Percentiles rank a stretch among this genome's conserved stretches.
Evolutionary conservation across 192 early-diverging fungal genomes (phyloP).

Genomic region (Obelidium mucronatum): DNA sequence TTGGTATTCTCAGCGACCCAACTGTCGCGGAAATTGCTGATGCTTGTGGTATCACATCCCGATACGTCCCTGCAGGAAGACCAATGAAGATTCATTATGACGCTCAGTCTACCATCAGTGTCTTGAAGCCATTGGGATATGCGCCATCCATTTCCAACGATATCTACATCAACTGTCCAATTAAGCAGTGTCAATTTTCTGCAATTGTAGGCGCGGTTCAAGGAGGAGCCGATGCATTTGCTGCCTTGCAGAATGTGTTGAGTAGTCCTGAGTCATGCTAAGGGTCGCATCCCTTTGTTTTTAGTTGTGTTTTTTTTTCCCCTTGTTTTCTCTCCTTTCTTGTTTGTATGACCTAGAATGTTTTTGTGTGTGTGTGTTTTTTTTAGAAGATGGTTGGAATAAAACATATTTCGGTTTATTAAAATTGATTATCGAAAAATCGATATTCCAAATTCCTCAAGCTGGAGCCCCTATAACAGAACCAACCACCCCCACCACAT

Average conservation of each 20-base stretch:
- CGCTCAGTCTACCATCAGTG: neutral
- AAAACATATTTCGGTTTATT: too few species aligned
- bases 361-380: neutral
- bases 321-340: neutral
- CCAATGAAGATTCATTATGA: conserved; percentile 34
- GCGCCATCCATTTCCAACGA: conserved; percentile 23
- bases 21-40: conserved; percentile 29
- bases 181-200: conserved; percentile 10
- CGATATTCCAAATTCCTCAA: too few species aligned
- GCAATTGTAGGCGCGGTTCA: conserved; percentile 8
- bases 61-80: neutral
- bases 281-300: too few species aligned
- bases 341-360: too few species aligned
- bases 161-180: conserved; percentile 29
- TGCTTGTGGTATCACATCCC: conserved; percentile 31
- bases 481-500: neutral
- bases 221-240: neutral
- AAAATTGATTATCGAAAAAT: too few species aligned
- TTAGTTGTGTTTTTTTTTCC: neutral
- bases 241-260: conserved; percentile 13
- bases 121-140: conserved; percentile 35
- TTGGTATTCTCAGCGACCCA: conserved; percentile 35
- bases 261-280: neutral
- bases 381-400: neutral
- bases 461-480: neutral